Evolutionary conservation across 352 stramenopile species (phyloP).

Genomic region (Globisporangium heterothallicum): DNA sequence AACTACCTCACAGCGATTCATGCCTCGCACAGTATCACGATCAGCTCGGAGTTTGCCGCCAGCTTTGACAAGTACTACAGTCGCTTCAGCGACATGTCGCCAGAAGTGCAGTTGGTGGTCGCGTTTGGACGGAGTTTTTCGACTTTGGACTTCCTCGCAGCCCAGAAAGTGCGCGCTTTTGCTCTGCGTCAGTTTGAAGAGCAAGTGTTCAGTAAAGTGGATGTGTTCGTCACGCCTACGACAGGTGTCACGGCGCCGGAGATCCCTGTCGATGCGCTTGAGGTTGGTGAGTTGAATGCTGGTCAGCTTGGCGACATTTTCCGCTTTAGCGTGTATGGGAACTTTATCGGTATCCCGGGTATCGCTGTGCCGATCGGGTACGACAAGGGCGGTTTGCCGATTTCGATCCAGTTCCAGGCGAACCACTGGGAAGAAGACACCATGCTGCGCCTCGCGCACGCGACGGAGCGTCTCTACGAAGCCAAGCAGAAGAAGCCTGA

Average conservation of each 20-base stretch:
- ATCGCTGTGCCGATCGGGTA: constrained; percentile 71
- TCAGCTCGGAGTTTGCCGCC: constrained; percentile 75
- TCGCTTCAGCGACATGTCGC: constrained; percentile 47
- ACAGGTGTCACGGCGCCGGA: constrained; percentile 70
- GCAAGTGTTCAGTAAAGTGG: constrained; percentile 76
- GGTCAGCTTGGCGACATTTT: constrained; percentile 58
- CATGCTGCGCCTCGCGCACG: constrained; percentile 62
- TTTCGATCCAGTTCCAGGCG: constrained; percentile 77
- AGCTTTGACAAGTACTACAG: constrained; percentile 64
- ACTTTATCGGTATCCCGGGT: constrained; percentile 83
- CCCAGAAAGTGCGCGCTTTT: constrained; percentile 80
- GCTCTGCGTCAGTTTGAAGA: constrained; percentile 69
- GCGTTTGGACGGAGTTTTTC: constrained; percentile 61
- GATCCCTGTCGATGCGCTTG: constrained; percentile 42
- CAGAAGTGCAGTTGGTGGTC: constrained; percentile 72
- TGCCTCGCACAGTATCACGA: constrained; percentile 76
- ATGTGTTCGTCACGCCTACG: constrained; percentile 87
- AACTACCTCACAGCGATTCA: constrained; percentile 76
- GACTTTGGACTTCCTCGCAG: constrained; percentile 76
- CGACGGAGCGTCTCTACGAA: constrained; percentile 36
- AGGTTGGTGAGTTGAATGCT: constrained; percentile 52
- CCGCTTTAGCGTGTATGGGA: constrained; percentile 80
- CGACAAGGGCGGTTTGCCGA: constrained; percentile 52
- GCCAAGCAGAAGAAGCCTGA: constrained; percentile 40
- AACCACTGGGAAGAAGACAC: constrained; percentile 72